These are phyloP conservation scores for Sutorius australiensis DNA, from an alignment of 768 basidiomycete genomes.

Conservation along the genomic window DNA sequence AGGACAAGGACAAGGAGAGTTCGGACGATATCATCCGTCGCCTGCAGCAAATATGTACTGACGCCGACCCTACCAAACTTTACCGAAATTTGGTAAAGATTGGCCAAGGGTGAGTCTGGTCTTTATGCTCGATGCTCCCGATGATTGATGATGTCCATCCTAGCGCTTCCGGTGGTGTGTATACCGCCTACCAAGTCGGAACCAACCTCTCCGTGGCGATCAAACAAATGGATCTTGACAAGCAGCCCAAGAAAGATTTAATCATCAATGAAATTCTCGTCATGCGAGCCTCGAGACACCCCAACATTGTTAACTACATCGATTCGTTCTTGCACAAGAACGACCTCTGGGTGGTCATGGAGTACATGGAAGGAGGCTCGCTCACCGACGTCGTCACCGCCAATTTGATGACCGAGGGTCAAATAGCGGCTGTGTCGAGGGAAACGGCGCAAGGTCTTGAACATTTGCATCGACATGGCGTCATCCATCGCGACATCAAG, in stretches of 20 bases:
- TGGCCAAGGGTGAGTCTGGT: slow-evolving; percentile 80
- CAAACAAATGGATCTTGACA: slow-evolving; percentile 99
- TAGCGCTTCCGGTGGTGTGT: slow-evolving; percentile 96
- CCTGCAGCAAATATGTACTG: slow-evolving; percentile 91
- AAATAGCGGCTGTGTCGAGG: slow-evolving; percentile 93
- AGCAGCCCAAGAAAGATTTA: slow-evolving; percentile 98
- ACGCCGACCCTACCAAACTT: slow-evolving; percentile 92
- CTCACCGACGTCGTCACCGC: slow-evolving; percentile 91
- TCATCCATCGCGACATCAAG: slow-evolving; percentile 99
- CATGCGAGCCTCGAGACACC: slow-evolving; percentile 93
- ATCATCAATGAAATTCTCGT: slow-evolving; percentile 99
- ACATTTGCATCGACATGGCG: slow-evolving; percentile 92
- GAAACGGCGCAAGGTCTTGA: slow-evolving; percentile 92
- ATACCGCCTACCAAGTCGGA: slow-evolving; percentile 96
- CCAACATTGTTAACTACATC: slow-evolving; percentile 99
- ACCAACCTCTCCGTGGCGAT: slow-evolving; percentile 94
- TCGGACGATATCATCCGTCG: slow-evolving; percentile 90
- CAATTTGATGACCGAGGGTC: slow-evolving; percentile 95
- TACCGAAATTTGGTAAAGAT: slow-evolving; percentile 95
- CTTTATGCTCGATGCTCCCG: not conserved
- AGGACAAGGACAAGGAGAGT: slow-evolving; percentile 71
- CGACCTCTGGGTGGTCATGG: slow-evolving; percentile 99
- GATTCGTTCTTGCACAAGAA: slow-evolving; percentile 98
- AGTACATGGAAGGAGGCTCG: slow-evolving; percentile 97
- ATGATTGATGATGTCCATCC: slow-evolving; percentile 6